Base-by-base conservation (phyloP, 495 filamentous ascomycete genomes). In the Penicillium diatomitis region DNA sequence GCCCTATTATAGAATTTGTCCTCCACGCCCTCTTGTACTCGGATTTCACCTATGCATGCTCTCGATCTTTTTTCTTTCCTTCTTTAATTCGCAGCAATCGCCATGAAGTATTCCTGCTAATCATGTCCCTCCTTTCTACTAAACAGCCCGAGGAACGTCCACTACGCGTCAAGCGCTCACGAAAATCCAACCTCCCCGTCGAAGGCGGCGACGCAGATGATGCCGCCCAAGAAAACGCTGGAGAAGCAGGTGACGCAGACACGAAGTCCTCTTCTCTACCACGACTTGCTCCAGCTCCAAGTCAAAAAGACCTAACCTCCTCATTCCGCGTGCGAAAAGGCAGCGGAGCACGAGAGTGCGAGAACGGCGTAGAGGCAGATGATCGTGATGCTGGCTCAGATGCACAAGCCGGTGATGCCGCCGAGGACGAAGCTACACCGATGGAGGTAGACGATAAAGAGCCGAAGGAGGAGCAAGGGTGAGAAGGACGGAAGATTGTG, bases 101-200 rank as follows among this genome's bases (percentile, higher is more conserved):
- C 20, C 20, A 20, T 20, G 20, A 20, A 20, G 20, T 20, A 20
- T 20, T 20, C 20, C 4, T 44, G 41, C 29, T 33, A 33, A 44
- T 2, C 5, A 20, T 20, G 20, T 20, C 8, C 41, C 6, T 2
- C 41, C 41, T 33, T 1, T 8, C 39, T 3, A 8, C 12, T 6
- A 2, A n/a, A n/a, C 8, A 95, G 88, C 88, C 88, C 10, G 84
- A 91, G 69, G 89, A 95, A 65, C 90, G 92, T 53, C 90, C 90
- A 10, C 75, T 95, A 44, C 86, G 90, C 48, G 82, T 83, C 32
- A 96, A 96, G 74, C 85, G 90, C 41, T 83, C 84, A 32, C 85
- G 73, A 33, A 78, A 77, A 47, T 69, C 65, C 10, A 69, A 66
- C 37, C 41, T 65, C 8, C 57, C 55, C 6, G 38, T 49, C 31